Evolutionary conservation across 2,329 filamentous ascomycete genomes (phyloP), one percentile per base, ranked within the genome.

Genomic region (Dactylonectria macrodidyma): DNA sequence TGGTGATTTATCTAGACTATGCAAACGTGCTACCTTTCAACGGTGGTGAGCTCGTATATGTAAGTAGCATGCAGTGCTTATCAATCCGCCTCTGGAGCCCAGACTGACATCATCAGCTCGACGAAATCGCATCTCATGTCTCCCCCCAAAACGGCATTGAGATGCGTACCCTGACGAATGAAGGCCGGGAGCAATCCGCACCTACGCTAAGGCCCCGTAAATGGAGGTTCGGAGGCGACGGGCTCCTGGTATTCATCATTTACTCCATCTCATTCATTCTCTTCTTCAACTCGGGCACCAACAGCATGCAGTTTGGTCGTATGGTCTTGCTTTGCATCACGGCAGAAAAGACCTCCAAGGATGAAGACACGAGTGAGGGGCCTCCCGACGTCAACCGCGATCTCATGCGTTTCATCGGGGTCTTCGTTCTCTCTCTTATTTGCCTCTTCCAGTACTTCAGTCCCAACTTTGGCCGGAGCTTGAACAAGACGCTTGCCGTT

Each of bases 1-100:
- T 59, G 56, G 24, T 38, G 2, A 59, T 59, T 41, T 59, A 59
- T 38, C 56, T 59, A 3, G 56, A 59, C 14, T 59, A 59, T 12
- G 44, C 56, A 3, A 30, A 44, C 24, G 48, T 48, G 24, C 44
- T 59, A 2, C 56, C 56, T 11, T 59, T 59, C 8, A 59, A 41
- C 2, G 56, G 56, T 8, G 56, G 56, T n/a, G 56, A 59, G 14
- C 26, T 59, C 9, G 41, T 59, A 19, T 59, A 59, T 19, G 56
- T 59, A 22, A n/a, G 56, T 38, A 38, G 26, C 4, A 30, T 30
- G 26, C 26, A 30, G 26, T 30, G 26, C 26, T 30, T 30, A 7
- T 7, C 26, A 30, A 5, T 30, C 4, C 26, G 26, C 26, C 26
- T 30, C 26, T 30, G 26, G 26, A 7, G 7, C 26, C 26, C 7